These are phyloP conservation scores for Sanghuangporus sanghuang DNA, from an alignment of 1,284 basidiomycete species.

Conservation along the genomic window DNA sequence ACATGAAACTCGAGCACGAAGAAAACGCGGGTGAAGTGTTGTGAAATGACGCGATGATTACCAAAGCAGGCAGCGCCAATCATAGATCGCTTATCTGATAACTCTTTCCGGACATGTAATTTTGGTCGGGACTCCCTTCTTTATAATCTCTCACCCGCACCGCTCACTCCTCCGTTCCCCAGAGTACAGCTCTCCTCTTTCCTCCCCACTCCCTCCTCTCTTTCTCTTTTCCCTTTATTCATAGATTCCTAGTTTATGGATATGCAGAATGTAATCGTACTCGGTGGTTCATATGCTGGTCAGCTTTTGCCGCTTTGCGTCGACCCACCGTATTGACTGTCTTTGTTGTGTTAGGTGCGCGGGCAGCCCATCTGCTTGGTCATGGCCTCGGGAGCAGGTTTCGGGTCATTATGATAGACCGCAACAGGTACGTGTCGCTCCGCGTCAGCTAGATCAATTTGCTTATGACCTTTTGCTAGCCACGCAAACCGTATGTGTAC, in stretches of 20 bases:
- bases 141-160: background rate
- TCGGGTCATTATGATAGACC: slow-evolving; percentile 66
- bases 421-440: slow-evolving; percentile 48
- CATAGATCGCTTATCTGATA: slow-evolving; percentile 3
- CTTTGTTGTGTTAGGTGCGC: slow-evolving; percentile 28
- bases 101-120: background rate
- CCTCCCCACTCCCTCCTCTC: background rate
- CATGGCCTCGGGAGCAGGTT: slow-evolving; percentile 52
- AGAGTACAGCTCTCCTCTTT: background rate
- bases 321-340: background rate
- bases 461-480: slow-evolving; percentile 24
- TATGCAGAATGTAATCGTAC: slow-evolving; percentile 48
- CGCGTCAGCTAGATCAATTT: slow-evolving; percentile 10
- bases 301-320: slow-evolving; percentile 18
- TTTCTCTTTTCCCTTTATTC: background rate
- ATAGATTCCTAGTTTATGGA: slow-evolving; percentile 6
- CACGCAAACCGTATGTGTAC: slow-evolving; percentile 40
- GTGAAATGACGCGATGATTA: background rate
- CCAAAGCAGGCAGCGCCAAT: background rate
- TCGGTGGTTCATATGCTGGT: slow-evolving; percentile 61
- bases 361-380: slow-evolving; percentile 54
- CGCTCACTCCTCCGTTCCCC: background rate
- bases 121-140: background rate
- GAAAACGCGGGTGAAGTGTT: background rate
- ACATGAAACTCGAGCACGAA: background rate